phyloP scores from a whole-genome alignment of 2,329 filamentous ascomycete species.

The Meredithiella fracta region DNA sequence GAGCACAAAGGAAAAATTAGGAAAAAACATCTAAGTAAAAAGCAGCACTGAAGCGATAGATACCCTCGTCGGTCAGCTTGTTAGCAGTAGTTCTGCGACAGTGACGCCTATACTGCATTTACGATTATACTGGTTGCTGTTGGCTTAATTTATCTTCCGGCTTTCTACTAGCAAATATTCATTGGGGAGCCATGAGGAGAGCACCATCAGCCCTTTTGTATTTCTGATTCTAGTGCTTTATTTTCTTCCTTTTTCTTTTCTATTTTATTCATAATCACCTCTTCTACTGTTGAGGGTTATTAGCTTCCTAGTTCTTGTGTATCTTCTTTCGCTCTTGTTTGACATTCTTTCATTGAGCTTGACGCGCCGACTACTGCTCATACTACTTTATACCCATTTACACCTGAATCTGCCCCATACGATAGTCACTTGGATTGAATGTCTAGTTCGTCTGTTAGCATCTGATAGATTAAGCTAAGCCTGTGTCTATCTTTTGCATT shows the following conservation, averaged over 20 bases:
- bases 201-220: constrained; percentile 1
- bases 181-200: constrained; percentile 5
- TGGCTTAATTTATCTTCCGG: constrained; percentile 2
- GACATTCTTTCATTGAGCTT: not conserved
- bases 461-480: no score
- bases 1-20: not conserved
- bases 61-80: not conserved
- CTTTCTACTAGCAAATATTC: not conserved
- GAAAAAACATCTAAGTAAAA: not conserved
- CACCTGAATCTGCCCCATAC: not conserved
- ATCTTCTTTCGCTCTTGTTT: not conserved
- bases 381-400: not conserved
- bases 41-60: not conserved
- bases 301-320: not conserved
- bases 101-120: not conserved
- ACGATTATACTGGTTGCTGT: not conserved
- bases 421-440: no score
- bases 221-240: not conserved
- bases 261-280: constrained; percentile 3
- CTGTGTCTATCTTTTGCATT: no score
- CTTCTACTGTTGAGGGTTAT: not conserved
- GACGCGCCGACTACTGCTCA: not conserved
- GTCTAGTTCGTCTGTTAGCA: no score
- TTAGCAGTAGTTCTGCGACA: not conserved
- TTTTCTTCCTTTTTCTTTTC: constrained; percentile 2